Conservation (phyloP, 148 eudicot genomes). For the Rheum nobile region DNA sequence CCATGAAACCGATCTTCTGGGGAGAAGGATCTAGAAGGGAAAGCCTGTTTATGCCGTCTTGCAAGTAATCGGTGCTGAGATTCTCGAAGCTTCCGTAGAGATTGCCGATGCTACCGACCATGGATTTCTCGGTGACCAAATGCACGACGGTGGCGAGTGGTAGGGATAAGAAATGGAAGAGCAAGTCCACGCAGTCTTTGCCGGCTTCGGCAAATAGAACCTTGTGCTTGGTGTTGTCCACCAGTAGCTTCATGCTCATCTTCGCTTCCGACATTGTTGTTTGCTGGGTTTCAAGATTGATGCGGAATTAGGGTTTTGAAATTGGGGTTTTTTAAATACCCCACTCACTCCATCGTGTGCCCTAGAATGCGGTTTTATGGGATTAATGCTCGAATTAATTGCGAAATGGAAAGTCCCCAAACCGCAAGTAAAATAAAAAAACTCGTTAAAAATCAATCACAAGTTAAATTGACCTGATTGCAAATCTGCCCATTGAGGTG, state of each 20-base stretch:
- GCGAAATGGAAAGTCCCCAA: too few relatives aligned
- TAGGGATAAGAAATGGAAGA: background rate
- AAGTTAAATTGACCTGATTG: too few relatives aligned
- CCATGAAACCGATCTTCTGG: too few relatives aligned
- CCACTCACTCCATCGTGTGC: too few relatives aligned
- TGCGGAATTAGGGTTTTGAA: background rate
- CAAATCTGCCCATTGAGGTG: too few relatives aligned
- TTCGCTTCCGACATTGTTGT: background rate
- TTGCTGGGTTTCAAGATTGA: background rate
- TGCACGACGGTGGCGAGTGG: background rate
- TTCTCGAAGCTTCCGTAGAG: background rate
- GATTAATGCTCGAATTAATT: too few relatives aligned
- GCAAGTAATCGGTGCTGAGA: background rate
- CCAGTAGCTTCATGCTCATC: conserved; percentile 1
- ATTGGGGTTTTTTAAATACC: too few relatives aligned
- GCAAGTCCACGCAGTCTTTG: background rate
- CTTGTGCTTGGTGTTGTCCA: background rate
- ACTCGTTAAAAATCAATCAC: too few relatives aligned
- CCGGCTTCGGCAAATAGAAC: background rate
- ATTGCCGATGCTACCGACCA: background rate
- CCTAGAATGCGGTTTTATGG: too few relatives aligned
- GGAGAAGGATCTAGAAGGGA: too few relatives aligned
- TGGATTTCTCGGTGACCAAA: background rate
- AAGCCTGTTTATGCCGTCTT: background rate
- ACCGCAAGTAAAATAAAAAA: too few relatives aligned